Base-by-base conservation (phyloP, 192 early-diverging fungal species). In the Diversispora eburnea region DNA sequence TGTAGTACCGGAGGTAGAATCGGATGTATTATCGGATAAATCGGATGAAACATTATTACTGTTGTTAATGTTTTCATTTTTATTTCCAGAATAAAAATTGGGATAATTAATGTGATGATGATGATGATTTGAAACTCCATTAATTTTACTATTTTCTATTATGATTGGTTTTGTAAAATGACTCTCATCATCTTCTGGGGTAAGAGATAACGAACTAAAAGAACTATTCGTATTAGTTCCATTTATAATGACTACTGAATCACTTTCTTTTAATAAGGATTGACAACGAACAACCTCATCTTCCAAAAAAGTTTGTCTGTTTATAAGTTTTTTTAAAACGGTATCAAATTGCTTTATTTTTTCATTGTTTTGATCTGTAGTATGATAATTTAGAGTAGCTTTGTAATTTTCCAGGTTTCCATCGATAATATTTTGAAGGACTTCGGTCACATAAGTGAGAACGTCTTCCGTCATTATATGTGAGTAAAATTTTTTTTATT, bases 191-290 rank as follows among this genome's bases (percentile, higher is more conserved):
- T 66, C 64, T 7, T 49, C 41, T 22, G 46, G 15, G 20, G 63
- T 66, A 13, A n/a, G 4, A 17, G 64, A 9, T 47, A 62, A 62
- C 13, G 60, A 62, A 17, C 20, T 59, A 33, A 33, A 33, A 33
- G 25, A 33, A 33, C 25, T 33, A 33, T 33, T 33, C 25, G 17
- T 6, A 43, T 43, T 48, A 5, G 8, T 49, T 5, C n/a, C 52
- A 6, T 70, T 70, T 13, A 70, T 70, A 5, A 70, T 70, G 39
- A 70, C 42, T 20, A 70, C 15, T 9, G 68, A 70, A 56, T 70
- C 68, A 57, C n/a, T 56, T 57, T 70, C 68, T 9, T 17, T 70
- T 7, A 70, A n/a, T 43, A 70, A 19, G 3, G 54, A 43, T 57
- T 70, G 33, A 55, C 57, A 70, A 42, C n/a, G 33, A 46, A 54